Evolutionary conservation across 106 monocot genomes (phyloP).

Genomic region (Hemerocallis citrina): DNA sequence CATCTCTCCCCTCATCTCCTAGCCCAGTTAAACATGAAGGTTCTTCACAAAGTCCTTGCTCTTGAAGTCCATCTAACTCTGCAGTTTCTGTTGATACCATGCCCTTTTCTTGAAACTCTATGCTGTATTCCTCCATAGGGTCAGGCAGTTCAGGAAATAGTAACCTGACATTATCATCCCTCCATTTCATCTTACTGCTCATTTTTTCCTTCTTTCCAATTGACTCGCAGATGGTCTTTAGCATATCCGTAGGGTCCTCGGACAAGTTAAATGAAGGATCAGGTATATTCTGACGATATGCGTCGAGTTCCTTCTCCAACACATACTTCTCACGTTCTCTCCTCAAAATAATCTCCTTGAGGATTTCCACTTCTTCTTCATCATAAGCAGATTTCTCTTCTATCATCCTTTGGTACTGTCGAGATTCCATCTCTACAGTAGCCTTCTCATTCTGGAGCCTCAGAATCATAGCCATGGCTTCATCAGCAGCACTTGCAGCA

Average conservation of each 20-base stretch:
- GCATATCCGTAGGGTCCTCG: constrained; percentile 18
- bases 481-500: constrained; percentile 77
- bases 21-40: constrained; percentile 4
- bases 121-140: constrained; percentile 1
- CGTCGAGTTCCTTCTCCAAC: constrained; percentile 63
- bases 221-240: constrained; percentile 17
- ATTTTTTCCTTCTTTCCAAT: constrained; percentile 19
- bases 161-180: not conserved
- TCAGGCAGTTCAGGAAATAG: not conserved
- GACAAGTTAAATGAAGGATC: constrained; percentile 9
- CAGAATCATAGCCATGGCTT: constrained; percentile 95
- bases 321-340: constrained; percentile 65
- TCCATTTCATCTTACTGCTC: not conserved
- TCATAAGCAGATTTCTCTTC: constrained; percentile 81
- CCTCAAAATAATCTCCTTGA: constrained; percentile 82
- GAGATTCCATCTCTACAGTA: constrained; percentile 66
- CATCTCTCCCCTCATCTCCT: not conserved
- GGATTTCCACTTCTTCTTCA: constrained; percentile 77
- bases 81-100: constrained; percentile 22
- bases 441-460: constrained; percentile 92
- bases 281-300: constrained; percentile 31
- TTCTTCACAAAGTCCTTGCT: not conserved
- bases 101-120: constrained; percentile 46
- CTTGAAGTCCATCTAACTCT: not conserved
- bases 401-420: constrained; percentile 66